Evolutionary conservation across 139 green algal genomes (phyloP), one percentile per base, ranked within the genome.

Genomic region (Yamagishiella unicocca): DNA sequence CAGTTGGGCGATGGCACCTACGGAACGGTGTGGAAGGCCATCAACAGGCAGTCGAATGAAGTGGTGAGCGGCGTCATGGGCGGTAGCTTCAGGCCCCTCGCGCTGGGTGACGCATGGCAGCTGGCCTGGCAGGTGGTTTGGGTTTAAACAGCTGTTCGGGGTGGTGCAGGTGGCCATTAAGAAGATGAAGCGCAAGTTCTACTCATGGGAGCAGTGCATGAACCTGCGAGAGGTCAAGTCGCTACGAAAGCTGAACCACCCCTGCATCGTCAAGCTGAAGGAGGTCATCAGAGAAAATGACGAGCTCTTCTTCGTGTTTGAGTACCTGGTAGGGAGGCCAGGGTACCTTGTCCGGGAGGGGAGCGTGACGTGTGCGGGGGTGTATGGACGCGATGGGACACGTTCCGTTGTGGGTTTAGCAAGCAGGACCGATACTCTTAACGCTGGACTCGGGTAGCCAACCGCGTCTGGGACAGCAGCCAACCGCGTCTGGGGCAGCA

Each of bases 141-240:
- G n/a, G n/a, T n/a, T n/a, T n/a, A n/a, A n/a, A n/a, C n/a, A n/a
- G n/a, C n/a, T n/a, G n/a, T n/a, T 58, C 50, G 12, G 50, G 50
- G 17, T n/a, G 35, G 2, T 27, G 5, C 90, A 98, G 94, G 96
- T 99, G 22, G 97, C 97, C 4, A 98, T 99, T 67, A 99, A 99
- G 90, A 98, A 98, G 89, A 99, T 99, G 97, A 99, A 99, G 92
- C 91, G 97, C n/a, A 98, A 98, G 80, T 99, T 98, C 77, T 98
- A 97, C 89, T 94, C 86, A 62, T 99, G 97, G 97, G 96, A 99
- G 77, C 97, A 99, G 78, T 99, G 96, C 92, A 98, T 99, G 94
- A 93, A 94, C 31, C 89, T 99, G 90, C 89, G 96, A 2, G 97
- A 99, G 90, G 93, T 95, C 68, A 95, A 94, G 82, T 96, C 93